Evolutionary conservation across 164 flowering plant species (phyloP).

Genomic region (Vitis amurensis): DNA sequence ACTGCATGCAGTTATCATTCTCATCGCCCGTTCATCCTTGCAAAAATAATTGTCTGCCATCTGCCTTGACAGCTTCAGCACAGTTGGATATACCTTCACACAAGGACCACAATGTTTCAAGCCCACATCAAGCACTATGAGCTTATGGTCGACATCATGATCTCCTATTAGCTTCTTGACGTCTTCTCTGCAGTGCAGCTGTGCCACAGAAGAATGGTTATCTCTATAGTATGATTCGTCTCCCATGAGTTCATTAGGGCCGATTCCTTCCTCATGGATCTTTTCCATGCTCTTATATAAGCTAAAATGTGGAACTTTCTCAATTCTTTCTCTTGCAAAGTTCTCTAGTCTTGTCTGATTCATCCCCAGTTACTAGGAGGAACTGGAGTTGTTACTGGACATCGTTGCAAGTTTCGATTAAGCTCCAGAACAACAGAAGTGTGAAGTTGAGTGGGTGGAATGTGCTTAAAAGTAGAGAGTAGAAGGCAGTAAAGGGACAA

Average conservation of each 20-base stretch:
- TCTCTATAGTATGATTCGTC: slow-evolving; percentile 16
- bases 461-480: too few relatives aligned
- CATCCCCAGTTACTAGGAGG: slow-evolving; percentile 86
- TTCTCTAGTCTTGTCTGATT: slow-evolving; percentile 54
- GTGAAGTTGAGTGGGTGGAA: too few relatives aligned
- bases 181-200: slow-evolving; percentile 61
- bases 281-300: slow-evolving; percentile 85
- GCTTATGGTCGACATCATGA: slow-evolving; percentile 52
- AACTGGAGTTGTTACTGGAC: slow-evolving; percentile 45
- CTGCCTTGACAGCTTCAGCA: slow-evolving; percentile 73
- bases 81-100: slow-evolving; percentile 79
- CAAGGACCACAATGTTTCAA: slow-evolving; percentile 95
- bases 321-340: slow-evolving; percentile 79
- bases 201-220: too few relatives aligned
- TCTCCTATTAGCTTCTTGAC: slow-evolving; percentile 65
- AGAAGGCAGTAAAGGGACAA: slow-evolving; percentile 4
- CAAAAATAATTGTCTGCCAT: slow-evolving; percentile 84
- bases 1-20: slow-evolving; percentile 67
- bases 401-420: slow-evolving; percentile 75
- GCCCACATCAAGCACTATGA: slow-evolving; percentile 89
- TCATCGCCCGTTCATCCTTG: slow-evolving; percentile 98
- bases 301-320: slow-evolving; percentile 80
- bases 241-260: too few relatives aligned
- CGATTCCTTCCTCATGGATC: slow-evolving; percentile 56
- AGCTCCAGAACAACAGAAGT: slow-evolving; percentile 23